Percentiles rank a stretch among this genome's conserved stretches.
These are phyloP conservation scores for Dispira simplex DNA, from an alignment of 192 early-diverging fungal species.

Conservation along the genomic window DNA sequence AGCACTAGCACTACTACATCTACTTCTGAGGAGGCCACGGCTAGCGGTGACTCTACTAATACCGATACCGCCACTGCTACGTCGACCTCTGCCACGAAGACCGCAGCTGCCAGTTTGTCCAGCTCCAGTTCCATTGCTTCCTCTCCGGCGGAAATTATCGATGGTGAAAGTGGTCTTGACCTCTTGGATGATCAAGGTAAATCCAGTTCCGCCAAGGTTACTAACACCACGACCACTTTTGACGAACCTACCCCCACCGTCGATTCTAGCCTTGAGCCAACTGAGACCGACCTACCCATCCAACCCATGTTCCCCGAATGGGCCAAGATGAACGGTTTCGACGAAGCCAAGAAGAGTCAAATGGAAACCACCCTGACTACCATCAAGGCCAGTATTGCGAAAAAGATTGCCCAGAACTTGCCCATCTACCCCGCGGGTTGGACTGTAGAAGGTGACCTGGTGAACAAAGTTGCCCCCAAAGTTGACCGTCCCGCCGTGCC, in stretches of 20 bases:
- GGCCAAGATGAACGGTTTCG: constrained; percentile 11
- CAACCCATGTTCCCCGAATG: neutral
- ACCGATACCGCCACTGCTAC: neutral
- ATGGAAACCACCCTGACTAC: neutral
- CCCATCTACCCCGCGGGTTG: neutral
- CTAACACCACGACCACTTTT: neutral
- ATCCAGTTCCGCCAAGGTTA: neutral
- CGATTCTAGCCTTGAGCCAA: neutral
- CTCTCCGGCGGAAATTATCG: neutral
- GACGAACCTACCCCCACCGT: no score
- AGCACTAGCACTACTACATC: no score
- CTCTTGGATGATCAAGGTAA: neutral
- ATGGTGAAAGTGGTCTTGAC: neutral
- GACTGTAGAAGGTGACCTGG: neutral
- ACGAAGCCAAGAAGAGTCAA: neutral
- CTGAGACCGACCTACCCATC: neutral
- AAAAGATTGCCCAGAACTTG: neutral
- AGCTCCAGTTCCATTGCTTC: neutral
- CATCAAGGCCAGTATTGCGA: neutral
- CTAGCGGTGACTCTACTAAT: neutral
- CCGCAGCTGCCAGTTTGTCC: neutral
- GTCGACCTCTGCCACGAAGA: neutral
- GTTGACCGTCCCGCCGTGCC: neutral
- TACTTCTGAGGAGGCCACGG: neutral
- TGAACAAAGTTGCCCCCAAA: neutral